These are phyloP conservation scores for Aspergillus novofumigatus DNA, from an alignment of 2,329 filamentous ascomycete species.

Conservation along the genomic window DNA sequence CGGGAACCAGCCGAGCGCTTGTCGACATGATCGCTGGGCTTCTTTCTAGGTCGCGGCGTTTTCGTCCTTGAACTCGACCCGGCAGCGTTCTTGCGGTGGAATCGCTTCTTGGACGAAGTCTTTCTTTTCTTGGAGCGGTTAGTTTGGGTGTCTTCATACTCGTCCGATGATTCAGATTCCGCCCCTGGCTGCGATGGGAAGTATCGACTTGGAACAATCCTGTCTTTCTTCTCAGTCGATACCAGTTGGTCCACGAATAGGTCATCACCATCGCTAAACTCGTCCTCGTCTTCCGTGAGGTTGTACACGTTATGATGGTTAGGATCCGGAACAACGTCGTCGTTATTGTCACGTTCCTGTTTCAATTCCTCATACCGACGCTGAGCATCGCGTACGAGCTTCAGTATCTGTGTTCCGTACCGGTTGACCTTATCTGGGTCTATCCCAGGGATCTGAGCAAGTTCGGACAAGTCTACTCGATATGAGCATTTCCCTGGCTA, in stretches of 20 bases:
- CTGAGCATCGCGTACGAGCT: conserved; percentile 37
- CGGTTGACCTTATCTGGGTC: conserved; percentile 43
- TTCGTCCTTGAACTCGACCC: conserved; percentile 22
- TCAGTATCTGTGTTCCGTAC: conserved; percentile 42
- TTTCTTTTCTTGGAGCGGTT: conserved; percentile 21
- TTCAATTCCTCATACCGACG: conserved; percentile 42
- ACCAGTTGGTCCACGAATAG: conserved; percentile 26
- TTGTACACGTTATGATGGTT: conserved; percentile 46
- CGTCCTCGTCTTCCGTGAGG: conserved; percentile 42
- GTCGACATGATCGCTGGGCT: conserved; percentile 17
- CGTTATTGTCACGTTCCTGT: conserved; percentile 43
- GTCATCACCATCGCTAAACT: conserved; percentile 33
- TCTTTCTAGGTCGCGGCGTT: conserved; percentile 20
- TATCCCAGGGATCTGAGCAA: conserved; percentile 39
- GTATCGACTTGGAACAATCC: conserved; percentile 31
- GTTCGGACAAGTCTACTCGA: conserved; percentile 32
- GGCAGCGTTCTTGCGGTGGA: conserved; percentile 23
- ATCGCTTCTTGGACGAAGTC: conserved; percentile 21
- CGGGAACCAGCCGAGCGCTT: conserved; percentile 18
- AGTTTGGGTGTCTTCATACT: conserved; percentile 16
- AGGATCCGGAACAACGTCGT: conserved; percentile 44
- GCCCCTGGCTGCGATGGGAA: conserved; percentile 25
- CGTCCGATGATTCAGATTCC: conserved; percentile 20
- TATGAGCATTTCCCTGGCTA: conserved; percentile 8
- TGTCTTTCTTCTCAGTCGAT: conserved; percentile 22